These are phyloP conservation scores for Moesziomyces aphidis DNA, from an alignment of 1,284 basidiomycete species.

Conservation along the genomic window DNA sequence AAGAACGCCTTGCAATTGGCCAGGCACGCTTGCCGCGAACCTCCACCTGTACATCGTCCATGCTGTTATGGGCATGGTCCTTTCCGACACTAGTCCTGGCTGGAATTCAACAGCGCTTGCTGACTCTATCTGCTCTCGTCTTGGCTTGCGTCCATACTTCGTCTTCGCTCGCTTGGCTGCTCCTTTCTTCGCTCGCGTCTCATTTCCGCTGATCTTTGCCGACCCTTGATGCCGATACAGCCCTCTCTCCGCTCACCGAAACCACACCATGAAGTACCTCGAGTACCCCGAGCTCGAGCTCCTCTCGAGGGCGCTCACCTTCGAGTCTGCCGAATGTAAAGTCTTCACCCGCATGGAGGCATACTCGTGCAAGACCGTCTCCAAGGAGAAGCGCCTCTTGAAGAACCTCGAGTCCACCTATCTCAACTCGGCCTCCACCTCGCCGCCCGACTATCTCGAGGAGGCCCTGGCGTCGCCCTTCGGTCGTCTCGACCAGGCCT, in stretches of 20 bases:
- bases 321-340: constrained; percentile 82
- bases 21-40: not conserved
- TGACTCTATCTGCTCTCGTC: constrained; percentile 21
- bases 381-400: constrained; percentile 95
- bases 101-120: constrained; percentile 27
- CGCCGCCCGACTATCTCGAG: constrained; percentile 63
- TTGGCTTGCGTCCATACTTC: not conserved
- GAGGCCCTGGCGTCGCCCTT: constrained; percentile 63
- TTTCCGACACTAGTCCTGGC: not conserved
- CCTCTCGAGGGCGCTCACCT: constrained; percentile 81
- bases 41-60: not conserved
- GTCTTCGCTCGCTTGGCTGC: not conserved
- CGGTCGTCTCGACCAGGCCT: constrained; percentile 70
- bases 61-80: constrained; percentile 1
- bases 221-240: constrained; percentile 3
- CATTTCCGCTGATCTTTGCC: not conserved
- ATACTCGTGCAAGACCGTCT: constrained; percentile 97
- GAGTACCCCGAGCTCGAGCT: constrained; percentile 83
- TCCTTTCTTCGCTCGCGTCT: not conserved
- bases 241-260: not conserved
- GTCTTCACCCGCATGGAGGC: constrained; percentile 95
- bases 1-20: not conserved
- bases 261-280: constrained; percentile 83
- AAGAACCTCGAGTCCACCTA: constrained; percentile 75
- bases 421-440: constrained; percentile 59